phyloP scores from a whole-genome alignment of 2,329 filamentous ascomycete genomes.

The Arthrobotrys pseudoclavata region DNA sequence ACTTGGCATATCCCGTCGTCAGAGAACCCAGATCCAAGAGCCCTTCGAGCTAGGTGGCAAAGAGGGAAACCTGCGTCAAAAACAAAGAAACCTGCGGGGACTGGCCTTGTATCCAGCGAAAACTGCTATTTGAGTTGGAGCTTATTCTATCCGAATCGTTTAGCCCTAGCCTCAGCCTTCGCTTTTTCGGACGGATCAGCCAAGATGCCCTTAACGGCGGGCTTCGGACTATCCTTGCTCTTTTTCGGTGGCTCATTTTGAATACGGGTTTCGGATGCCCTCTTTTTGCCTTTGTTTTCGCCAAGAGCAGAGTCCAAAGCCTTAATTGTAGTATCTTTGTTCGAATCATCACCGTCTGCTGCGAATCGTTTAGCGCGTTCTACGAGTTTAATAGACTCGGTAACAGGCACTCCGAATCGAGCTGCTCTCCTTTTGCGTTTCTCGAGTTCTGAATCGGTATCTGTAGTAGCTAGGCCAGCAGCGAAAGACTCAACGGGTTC shows the following conservation, averaged over 20 bases:
- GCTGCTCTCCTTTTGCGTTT: conserved; percentile 60
- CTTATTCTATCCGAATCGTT: conserved; percentile 45
- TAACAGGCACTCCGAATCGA: conserved; percentile 47
- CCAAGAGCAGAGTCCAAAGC: conserved; percentile 55
- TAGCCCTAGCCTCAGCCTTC: conserved; percentile 58
- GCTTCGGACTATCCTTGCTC: conserved; percentile 50
- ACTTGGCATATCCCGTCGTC: background rate
- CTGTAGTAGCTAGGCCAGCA: conserved; percentile 36
- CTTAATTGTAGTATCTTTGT: conserved; percentile 34
- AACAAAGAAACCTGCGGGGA: background rate
- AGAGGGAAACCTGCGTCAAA: background rate
- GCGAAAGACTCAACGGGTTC: conserved; percentile 39
- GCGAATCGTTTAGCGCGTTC: conserved; percentile 59
- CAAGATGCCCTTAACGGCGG: conserved; percentile 32
- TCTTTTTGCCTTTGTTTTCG: conserved; percentile 58
- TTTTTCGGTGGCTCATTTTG: conserved; percentile 53
- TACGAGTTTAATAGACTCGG: conserved; percentile 54
- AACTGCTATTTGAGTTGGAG: background rate
- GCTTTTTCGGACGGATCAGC: conserved; percentile 56
- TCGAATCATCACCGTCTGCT: conserved; percentile 24
- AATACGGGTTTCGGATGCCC: conserved; percentile 47
- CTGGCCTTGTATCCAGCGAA: background rate
- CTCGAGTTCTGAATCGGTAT: conserved; percentile 57
- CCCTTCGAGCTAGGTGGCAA: background rate
- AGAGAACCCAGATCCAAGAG: background rate